Evolutionary conservation across 208 protist genomes (phyloP).

Genomic region (Blechomonas ayalai): DNA sequence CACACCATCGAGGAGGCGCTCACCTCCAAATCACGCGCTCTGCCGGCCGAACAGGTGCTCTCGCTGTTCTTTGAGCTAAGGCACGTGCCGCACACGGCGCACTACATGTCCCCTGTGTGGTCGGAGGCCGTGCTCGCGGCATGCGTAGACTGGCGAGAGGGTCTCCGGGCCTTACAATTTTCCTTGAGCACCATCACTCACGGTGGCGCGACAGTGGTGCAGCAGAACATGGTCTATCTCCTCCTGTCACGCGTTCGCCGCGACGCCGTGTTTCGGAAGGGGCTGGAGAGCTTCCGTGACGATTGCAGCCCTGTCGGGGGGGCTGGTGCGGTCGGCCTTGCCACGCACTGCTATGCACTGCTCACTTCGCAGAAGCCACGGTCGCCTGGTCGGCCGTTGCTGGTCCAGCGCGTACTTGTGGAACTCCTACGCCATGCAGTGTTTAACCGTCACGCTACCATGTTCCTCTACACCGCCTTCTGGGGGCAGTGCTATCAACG

Average conservation of each 20-base stretch:
- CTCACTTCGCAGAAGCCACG: constrained; percentile 1
- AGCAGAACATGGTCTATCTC: constrained; percentile 30
- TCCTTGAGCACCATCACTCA: constrained; percentile 31
- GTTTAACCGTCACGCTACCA: constrained; percentile 17
- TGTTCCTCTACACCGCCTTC: constrained; percentile 36
- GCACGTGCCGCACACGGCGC: constrained; percentile 37
- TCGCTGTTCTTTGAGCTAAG: background rate
- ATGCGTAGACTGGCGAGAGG: constrained; percentile 21
- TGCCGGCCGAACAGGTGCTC: background rate
- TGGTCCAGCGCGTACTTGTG: constrained; percentile 45
- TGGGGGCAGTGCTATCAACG: constrained; percentile 37
- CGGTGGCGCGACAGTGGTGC: constrained; percentile 31
- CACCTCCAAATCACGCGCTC: too few species aligned
- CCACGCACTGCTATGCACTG: constrained; percentile 13
- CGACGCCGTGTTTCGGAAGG: too few species aligned
- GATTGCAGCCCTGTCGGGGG: background rate
- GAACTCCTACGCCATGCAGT: constrained; percentile 47
- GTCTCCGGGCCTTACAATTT: constrained; percentile 20
- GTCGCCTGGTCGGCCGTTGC: background rate
- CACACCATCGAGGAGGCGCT: too few species aligned
- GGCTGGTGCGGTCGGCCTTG: constrained; percentile 2
- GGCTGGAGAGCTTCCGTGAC: background rate
- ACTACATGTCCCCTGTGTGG: constrained; percentile 35
- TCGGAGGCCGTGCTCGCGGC: constrained; percentile 28
- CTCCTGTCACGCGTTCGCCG: constrained; percentile 15